phyloP scores from a whole-genome alignment of 2,329 filamentous ascomycete species.

The Zymoseptoria ardabiliae region DNA sequence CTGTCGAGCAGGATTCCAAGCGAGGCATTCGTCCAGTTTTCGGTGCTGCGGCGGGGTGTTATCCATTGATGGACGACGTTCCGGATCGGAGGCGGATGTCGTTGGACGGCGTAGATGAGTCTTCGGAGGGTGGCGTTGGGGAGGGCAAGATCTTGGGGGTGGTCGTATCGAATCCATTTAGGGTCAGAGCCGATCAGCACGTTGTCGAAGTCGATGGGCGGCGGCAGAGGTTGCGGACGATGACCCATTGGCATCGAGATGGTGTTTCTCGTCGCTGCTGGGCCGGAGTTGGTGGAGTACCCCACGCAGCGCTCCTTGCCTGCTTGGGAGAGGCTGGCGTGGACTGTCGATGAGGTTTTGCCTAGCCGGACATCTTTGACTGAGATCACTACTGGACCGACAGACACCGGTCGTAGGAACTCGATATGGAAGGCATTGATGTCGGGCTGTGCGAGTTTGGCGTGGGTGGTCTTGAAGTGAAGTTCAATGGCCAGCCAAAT shows the following conservation, averaged over 20 bases:
- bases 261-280: not conserved
- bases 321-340: slow-evolving; percentile 3
- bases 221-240: slow-evolving; percentile 1
- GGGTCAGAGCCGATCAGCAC: slow-evolving; percentile 7
- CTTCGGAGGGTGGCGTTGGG: slow-evolving; percentile 12
- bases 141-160: slow-evolving; percentile 5
- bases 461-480: slow-evolving; percentile 11
- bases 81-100: slow-evolving; percentile 1
- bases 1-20: slow-evolving; percentile 13
- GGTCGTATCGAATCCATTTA: slow-evolving; percentile 15
- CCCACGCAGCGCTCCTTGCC: slow-evolving; percentile 1
- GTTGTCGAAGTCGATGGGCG: slow-evolving; percentile 10
- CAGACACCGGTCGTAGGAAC: slow-evolving; percentile 11
- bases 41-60: slow-evolving; percentile 6
- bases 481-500: slow-evolving; percentile 7
- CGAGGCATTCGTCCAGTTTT: slow-evolving; percentile 11
- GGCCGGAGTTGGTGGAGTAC: slow-evolving; percentile 5
- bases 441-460: slow-evolving; percentile 8
- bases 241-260: slow-evolving; percentile 1
- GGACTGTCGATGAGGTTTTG: slow-evolving; percentile 5
- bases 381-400: slow-evolving; percentile 4
- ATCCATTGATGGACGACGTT: slow-evolving; percentile 10
- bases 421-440: slow-evolving; percentile 13
- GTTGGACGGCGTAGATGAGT: slow-evolving; percentile 10
- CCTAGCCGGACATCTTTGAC: slow-evolving; percentile 9